Evolutionary conservation across 1,284 basidiomycete species (phyloP).

Genomic region (Cryptococcus hybrid): DNA sequence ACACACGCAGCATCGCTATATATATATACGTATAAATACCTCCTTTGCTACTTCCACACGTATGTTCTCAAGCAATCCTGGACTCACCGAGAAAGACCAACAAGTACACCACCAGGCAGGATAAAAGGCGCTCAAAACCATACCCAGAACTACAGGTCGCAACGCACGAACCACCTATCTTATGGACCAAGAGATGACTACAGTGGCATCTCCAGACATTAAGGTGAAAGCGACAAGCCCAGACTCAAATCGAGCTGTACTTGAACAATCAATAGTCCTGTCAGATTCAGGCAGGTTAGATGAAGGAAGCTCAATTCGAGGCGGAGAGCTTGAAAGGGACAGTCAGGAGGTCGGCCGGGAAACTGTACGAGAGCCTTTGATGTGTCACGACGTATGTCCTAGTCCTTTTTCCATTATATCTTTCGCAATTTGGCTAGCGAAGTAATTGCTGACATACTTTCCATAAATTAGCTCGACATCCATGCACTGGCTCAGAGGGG

Average conservation of each 20-base stretch:
- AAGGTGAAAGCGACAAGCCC: neutral
- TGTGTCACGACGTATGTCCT: neutral
- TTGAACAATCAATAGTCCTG: conserved; percentile 3
- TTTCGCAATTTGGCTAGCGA: neutral
- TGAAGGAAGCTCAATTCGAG: neutral
- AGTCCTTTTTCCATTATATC: too few relatives aligned
- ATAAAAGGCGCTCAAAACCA: too few relatives aligned
- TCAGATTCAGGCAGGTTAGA: neutral
- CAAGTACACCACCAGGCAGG: too few relatives aligned
- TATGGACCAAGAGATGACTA: too few relatives aligned
- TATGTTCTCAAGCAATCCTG: too few relatives aligned
- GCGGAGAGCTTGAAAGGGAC: conserved; percentile 6
- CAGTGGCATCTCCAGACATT: neutral
- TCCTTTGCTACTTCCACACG: too few relatives aligned
- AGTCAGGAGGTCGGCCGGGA: conserved; percentile 33
- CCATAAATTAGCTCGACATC: conserved; percentile 56
- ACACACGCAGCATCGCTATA: too few relatives aligned
- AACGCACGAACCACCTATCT: too few relatives aligned
- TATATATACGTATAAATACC: too few relatives aligned
- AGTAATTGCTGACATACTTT: neutral
- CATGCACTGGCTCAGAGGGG: conserved; percentile 87
- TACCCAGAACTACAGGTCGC: too few relatives aligned
- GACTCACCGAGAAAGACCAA: too few relatives aligned
- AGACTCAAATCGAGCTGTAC: conserved; percentile 3
- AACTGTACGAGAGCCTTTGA: conserved; percentile 19